Evolutionary conservation across 257 asterid species (phyloP), one percentile per base, ranked within the genome.

Genomic region (Solanum megistacrolobum): DNA sequence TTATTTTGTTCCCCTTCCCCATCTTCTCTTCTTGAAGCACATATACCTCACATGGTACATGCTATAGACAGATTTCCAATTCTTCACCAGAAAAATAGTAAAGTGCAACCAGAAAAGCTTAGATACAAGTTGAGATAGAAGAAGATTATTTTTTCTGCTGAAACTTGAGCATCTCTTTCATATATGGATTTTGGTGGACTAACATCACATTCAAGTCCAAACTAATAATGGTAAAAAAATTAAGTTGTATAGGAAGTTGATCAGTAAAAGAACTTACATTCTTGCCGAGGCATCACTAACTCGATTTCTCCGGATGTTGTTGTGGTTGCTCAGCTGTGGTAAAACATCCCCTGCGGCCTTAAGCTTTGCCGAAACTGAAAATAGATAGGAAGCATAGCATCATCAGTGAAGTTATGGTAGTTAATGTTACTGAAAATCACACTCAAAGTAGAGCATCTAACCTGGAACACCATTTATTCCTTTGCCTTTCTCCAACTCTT

Each of bases 391-490:
- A 72, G 68, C 31, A 29, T 72, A 71, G 23, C 69, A 31, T 69
- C 34, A 20, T 66, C 78, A 86, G 36, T 34, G 88, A 39, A 46
- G 43, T 46, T 60, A 72, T 38, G 46, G 31, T 12, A 85, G 27
- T 68, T 34, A 29, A 65, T 34, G 86, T 35, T 66, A 58, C 68
- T 68, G 39, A 87, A 62, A 87, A 87, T 83, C 85, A 52, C 76
- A 87, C 83, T 74, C 88, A 89, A 83, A 65, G 41, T 75, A 84
- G 75, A 84, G 76, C 82, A 88, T 84, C 93, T 91, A 87, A 96
- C 98, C 98, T 62, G 93, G 94, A 91, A 95, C 92, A 48, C 97
- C 94, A 81, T 86, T 90, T 90, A 93, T 93, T 55, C 91, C 93
- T 81, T 89, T 92, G 83, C 86, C 52, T 84, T 86, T 91, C 79